phyloP scores from a whole-genome alignment of 768 basidiomycete genomes.

The Mycena galopus region DNA sequence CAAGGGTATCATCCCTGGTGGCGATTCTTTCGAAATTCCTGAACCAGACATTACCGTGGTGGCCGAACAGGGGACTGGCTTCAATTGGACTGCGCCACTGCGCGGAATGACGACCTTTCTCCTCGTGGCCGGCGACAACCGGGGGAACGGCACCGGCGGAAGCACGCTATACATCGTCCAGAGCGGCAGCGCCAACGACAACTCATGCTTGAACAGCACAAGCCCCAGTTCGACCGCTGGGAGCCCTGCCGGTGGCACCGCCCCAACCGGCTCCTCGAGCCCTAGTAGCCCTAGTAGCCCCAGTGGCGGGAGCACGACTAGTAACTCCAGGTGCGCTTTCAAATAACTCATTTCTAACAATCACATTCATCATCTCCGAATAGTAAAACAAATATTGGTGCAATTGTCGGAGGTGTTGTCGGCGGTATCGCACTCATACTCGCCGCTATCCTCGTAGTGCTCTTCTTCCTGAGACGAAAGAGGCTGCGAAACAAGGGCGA shows the following conservation, averaged over 20 bases:
- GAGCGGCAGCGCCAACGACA: constrained; percentile 61
- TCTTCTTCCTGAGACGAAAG: constrained; percentile 63
- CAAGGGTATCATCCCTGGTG: constrained; percentile 83
- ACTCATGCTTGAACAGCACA: constrained; percentile 65
- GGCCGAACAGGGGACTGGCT: constrained; percentile 67
- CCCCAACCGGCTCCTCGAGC: constrained; percentile 63
- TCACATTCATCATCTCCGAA: neutral
- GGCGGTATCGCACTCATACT: constrained; percentile 67
- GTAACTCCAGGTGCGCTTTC: neutral
- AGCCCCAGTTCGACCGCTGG: constrained; percentile 87
- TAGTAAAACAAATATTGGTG: constrained; percentile 54
- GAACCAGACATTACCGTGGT: constrained; percentile 60
- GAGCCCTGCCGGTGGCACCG: constrained; percentile 79
- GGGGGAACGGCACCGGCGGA: constrained; percentile 79
- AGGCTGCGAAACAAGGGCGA: constrained; percentile 32
- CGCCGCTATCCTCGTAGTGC: constrained; percentile 52
- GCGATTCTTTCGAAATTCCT: constrained; percentile 79
- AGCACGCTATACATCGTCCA: constrained; percentile 70
- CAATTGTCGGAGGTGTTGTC: constrained; percentile 70
- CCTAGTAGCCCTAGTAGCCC: constrained; percentile 30
- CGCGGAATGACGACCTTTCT: constrained; percentile 76
- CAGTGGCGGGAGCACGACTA: neutral
- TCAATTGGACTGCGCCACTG: constrained; percentile 75
- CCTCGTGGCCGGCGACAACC: constrained; percentile 74
- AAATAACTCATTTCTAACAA: neutral